A percentile compares a stretch with the other conserved stretches of the same genome.
Conservation (phyloP, 805 yeast genomes). For the Kazachstania psychrophila region DNA sequence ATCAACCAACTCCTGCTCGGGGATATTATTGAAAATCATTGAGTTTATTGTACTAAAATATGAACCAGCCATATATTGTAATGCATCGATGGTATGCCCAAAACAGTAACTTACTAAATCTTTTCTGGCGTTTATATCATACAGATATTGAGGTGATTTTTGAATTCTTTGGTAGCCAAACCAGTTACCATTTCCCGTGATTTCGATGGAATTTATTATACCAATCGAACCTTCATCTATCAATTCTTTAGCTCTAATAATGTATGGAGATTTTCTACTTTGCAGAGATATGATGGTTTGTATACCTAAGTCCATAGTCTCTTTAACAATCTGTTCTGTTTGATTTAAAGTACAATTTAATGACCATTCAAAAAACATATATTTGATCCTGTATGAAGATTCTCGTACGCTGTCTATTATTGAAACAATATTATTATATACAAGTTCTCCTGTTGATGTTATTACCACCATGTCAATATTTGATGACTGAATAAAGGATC, state of each 20-base stretch:
- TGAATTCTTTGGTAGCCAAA: slow-evolving; percentile 16
- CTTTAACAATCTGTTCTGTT: slow-evolving; percentile 10
- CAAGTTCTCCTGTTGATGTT: slow-evolving; percentile 9
- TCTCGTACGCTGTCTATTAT: slow-evolving; percentile 7
- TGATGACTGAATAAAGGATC: slow-evolving; percentile 8
- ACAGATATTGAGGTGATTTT: slow-evolving; percentile 13
- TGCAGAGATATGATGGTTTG: slow-evolving; percentile 17
- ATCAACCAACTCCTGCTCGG: slow-evolving; percentile 11
- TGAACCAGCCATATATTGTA: slow-evolving; percentile 16
- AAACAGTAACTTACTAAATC: slow-evolving; percentile 13
- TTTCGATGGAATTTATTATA: slow-evolving; percentile 14
- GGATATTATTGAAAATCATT: slow-evolving; percentile 16
- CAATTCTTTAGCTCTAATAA: slow-evolving; percentile 16
- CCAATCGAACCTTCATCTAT: slow-evolving; percentile 17
- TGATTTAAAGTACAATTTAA: slow-evolving; percentile 10
- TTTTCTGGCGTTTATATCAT: slow-evolving; percentile 11
- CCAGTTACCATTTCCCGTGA: slow-evolving; percentile 16
- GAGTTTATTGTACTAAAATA: slow-evolving; percentile 13
- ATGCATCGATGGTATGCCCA: slow-evolving; percentile 18
- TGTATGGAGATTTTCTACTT: slow-evolving; percentile 18
- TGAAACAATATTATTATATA: slow-evolving; percentile 7
- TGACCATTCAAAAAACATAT: slow-evolving; percentile 17
- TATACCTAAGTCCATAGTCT: slow-evolving; percentile 8
- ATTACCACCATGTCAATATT: slow-evolving; percentile 15
- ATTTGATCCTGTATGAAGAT: slow-evolving; percentile 6